These are phyloP conservation scores for Annulohypoxylon stygium DNA, from an alignment of 495 filamentous ascomycete species.

Conservation along the genomic window DNA sequence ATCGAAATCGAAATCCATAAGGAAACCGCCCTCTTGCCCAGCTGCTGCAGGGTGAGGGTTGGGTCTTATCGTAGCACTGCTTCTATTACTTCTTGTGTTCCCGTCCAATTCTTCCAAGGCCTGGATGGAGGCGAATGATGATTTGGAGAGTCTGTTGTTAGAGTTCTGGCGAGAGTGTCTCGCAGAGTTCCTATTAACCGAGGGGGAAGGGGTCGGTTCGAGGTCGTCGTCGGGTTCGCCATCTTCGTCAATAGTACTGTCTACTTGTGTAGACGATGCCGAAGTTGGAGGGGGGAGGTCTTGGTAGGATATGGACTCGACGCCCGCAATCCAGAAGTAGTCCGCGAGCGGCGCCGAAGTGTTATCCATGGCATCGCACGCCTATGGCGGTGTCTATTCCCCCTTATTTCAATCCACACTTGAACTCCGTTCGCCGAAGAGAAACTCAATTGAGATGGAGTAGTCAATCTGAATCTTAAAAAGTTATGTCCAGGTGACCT, in stretches of 20 bases:
- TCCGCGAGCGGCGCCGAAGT: conserved; percentile 89
- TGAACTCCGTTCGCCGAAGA: conserved; percentile 31
- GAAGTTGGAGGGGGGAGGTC: conserved; percentile 55
- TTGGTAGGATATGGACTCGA: conserved; percentile 77
- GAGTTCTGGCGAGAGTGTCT: conserved; percentile 73
- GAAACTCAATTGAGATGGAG: conserved; percentile 22
- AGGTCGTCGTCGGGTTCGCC: conserved; percentile 70
- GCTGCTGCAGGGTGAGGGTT: conserved; percentile 55
- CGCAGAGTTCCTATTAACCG: conserved; percentile 66
- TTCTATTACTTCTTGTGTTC: conserved; percentile 84
- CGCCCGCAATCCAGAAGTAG: conserved; percentile 98
- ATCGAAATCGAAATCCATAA: conserved; percentile 87
- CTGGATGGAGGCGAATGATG: conserved; percentile 72
- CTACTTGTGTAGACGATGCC: conserved; percentile 59
- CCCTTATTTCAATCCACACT: conserved; percentile 31
- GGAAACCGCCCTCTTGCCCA: conserved; percentile 43
- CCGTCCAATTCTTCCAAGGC: conserved; percentile 71
- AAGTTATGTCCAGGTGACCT: conserved; percentile 20
- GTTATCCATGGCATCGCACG: conserved; percentile 67
- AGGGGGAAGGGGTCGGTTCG: conserved; percentile 54
- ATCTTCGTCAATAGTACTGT: conserved; percentile 87
- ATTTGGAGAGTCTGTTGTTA: conserved; percentile 72
- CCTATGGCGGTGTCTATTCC: conserved; percentile 39
- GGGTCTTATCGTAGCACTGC: conserved; percentile 85
- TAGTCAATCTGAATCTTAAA: conserved; percentile 24